Evolutionary conservation across 257 asterid genomes (phyloP), one percentile per base, ranked within the genome.

Genomic region (Plantago elongata): DNA sequence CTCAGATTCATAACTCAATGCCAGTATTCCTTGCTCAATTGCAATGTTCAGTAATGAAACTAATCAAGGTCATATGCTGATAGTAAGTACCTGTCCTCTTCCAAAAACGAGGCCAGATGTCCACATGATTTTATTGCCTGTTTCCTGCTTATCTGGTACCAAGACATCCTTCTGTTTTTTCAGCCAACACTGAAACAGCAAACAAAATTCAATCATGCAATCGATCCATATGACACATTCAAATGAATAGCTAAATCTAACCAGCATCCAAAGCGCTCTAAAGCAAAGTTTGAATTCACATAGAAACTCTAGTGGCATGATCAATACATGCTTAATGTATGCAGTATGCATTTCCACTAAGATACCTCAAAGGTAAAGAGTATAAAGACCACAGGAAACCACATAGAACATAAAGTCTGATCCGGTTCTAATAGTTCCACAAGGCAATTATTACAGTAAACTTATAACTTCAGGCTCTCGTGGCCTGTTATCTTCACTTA

Each of bases 71-170:
- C 16, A 70, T 42, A 58, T 22, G 27, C 50, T 11, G 16, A 60
- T 57, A 47, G 50, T 42, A 51, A 46, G 65, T 84, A 91, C 98
- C 92, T 89, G 88, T 82, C 96, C 96, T 77, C 80, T 75, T 22
- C 98, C 95, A 60, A 86, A 86, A 67, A 92, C 63, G 55, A 83
- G 46, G 56, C 99, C 97, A 0, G 99, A 89, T 45, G 95, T 92
- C 99, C 99, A 92, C 95, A 84, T 75, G 51, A 38, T 11, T 42
- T 66, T 71, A 61, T 77, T 73, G 61, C 83, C 89, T 13, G 68
- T 57, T 17, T 73, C 85, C 59, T 67, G 85, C 77, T 46, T 74
- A 4, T 83, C 96, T 9, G 99, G 97, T 67, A 59, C 55, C 77
- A 89, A 67, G 48, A 67, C 77, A 74, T 92, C 99, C 74, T 77